phyloP scores from a whole-genome alignment of 2,329 filamentous ascomycete genomes.

The Penicillium corylophilum region DNA sequence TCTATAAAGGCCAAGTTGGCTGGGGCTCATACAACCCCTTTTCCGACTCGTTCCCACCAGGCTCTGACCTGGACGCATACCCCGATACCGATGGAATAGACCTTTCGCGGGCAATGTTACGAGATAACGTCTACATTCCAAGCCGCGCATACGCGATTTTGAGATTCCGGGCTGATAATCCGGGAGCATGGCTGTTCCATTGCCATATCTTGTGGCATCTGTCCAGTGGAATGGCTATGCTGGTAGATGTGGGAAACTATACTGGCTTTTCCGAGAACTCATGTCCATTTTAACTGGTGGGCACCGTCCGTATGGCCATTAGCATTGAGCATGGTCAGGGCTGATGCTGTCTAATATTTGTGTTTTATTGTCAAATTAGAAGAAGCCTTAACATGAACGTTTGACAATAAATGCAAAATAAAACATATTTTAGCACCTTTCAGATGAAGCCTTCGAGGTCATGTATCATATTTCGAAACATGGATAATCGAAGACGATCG shows the following conservation, averaged over 20 bases:
- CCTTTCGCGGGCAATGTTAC: conserved; percentile 41
- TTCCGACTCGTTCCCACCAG: conserved; percentile 22
- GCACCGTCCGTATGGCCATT: too few relatives aligned
- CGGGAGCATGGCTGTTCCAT: conserved; percentile 52
- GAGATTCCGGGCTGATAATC: conserved; percentile 56
- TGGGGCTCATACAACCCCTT: conserved; percentile 43
- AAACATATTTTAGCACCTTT: too few relatives aligned
- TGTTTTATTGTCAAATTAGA: too few relatives aligned
- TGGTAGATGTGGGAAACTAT: neutral
- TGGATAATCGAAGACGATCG: too few relatives aligned
- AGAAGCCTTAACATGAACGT: too few relatives aligned
- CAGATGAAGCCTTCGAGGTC: too few relatives aligned
- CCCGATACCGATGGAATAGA: conserved; percentile 18
- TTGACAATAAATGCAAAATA: too few relatives aligned
- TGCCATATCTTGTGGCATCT: conserved; percentile 17
- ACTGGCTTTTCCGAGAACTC: neutral
- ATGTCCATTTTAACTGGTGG: neutral
- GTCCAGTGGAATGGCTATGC: neutral
- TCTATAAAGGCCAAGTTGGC: conserved; percentile 29
- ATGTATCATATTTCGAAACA: too few relatives aligned
- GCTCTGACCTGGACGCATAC: conserved; percentile 15
- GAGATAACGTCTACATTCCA: conserved; percentile 56
- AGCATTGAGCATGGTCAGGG: too few relatives aligned
- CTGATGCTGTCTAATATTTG: too few relatives aligned
- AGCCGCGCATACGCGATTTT: conserved; percentile 57